Percentiles rank a stretch among this genome's conserved stretches.
Conservation (phyloP, 805 yeast species). For the Helenozyma baotianmanensis region DNA sequence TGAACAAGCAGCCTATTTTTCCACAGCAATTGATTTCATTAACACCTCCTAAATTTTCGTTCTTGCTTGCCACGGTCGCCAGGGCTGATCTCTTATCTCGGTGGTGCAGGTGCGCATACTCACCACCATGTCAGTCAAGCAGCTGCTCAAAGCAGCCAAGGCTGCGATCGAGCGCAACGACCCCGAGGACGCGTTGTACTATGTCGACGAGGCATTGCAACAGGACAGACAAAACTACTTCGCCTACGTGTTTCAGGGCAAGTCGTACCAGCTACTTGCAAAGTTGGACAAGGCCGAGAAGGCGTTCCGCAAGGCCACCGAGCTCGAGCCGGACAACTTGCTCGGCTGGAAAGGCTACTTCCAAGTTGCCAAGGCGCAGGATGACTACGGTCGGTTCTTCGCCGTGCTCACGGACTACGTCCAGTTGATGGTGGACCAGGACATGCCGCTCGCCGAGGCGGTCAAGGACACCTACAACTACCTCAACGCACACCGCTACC, state of each 20-base stretch:
- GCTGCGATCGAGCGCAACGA: slow-evolving; percentile 51
- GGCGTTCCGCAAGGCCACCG: slow-evolving; percentile 47
- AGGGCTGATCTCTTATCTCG: too few species aligned
- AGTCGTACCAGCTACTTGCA: slow-evolving; percentile 49
- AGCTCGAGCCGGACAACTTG: slow-evolving; percentile 45
- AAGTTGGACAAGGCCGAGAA: slow-evolving; percentile 35
- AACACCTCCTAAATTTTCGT: too few species aligned
- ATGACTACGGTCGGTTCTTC: slow-evolving; percentile 45
- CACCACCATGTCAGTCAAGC: slow-evolving; percentile 22
- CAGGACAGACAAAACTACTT: slow-evolving; percentile 54
- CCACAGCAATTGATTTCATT: too few species aligned
- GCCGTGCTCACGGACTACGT: slow-evolving; percentile 42
- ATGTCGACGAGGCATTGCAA: slow-evolving; percentile 51
- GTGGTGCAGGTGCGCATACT: too few species aligned
- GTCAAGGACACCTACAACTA: slow-evolving; percentile 45
- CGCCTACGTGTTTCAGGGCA: slow-evolving; percentile 71
- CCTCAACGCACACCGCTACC: slow-evolving; percentile 31
- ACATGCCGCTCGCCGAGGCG: slow-evolving; percentile 45
- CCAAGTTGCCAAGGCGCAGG: slow-evolving; percentile 35
- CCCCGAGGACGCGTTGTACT: slow-evolving; percentile 56
- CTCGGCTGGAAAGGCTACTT: slow-evolving; percentile 82
- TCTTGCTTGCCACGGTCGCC: too few species aligned
- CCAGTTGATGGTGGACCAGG: slow-evolving; percentile 36
- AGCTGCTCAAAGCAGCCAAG: slow-evolving; percentile 36
- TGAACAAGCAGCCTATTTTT: too few species aligned